phyloP scores from a whole-genome alignment of 2,329 filamentous ascomycete genomes.

The Apiospora phragmitis region DNA sequence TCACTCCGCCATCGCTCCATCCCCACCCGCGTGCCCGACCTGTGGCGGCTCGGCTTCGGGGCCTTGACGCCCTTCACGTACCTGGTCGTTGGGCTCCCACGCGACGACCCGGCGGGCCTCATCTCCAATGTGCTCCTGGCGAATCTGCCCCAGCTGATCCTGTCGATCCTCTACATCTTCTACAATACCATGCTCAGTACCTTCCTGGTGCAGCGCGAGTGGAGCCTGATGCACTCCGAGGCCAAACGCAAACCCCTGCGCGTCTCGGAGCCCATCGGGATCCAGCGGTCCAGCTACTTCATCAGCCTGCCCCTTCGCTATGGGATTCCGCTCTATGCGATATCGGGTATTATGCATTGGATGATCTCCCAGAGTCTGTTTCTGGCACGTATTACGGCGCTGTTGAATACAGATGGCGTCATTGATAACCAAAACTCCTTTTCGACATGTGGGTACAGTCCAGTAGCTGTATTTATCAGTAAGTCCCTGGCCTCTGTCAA shows the following conservation, averaged over 20 bases:
- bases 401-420: constrained; percentile 22
- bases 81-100: constrained; percentile 25
- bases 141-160: constrained; percentile 47
- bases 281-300: constrained; percentile 44
- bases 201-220: constrained; percentile 49
- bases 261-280: constrained; percentile 40
- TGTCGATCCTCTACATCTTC: constrained; percentile 46
- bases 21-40: constrained; percentile 18
- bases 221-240: constrained; percentile 35
- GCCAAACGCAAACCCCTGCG: constrained; percentile 37
- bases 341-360: constrained; percentile 45
- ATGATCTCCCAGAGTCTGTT: constrained; percentile 49
- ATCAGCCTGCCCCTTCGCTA: constrained; percentile 47
- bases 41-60: constrained; percentile 33
- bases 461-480: constrained; percentile 27
- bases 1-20: constrained; percentile 20
- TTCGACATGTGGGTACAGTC: constrained; percentile 32
- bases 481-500: constrained; percentile 9
- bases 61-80: constrained; percentile 28
- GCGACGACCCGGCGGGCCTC: constrained; percentile 28
- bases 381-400: constrained; percentile 36
- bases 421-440: constrained; percentile 28
- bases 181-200: constrained; percentile 46
- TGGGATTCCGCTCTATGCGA: constrained; percentile 37
- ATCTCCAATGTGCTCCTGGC: constrained; percentile 39